Evolutionary conservation across 805 yeast species (phyloP).

Genomic region (Starmerella bombicola): DNA sequence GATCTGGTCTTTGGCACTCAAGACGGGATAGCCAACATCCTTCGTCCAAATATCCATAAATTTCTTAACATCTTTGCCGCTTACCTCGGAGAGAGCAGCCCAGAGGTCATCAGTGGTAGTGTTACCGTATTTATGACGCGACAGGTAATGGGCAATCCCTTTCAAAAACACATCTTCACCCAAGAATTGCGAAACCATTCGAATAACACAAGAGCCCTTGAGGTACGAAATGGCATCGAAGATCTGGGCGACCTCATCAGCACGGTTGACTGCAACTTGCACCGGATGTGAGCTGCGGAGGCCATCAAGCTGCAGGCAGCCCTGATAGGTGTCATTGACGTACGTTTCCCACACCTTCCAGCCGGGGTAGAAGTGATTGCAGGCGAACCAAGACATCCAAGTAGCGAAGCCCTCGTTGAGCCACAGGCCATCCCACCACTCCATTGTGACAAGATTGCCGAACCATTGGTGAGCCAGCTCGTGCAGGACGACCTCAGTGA

Average conservation of each 20-base stretch:
- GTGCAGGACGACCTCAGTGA: constrained; percentile 72
- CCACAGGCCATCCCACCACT: constrained; percentile 92
- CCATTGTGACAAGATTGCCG: constrained; percentile 80
- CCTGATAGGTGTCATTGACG: constrained; percentile 63
- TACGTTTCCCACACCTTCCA: constrained; percentile 74
- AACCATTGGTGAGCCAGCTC: constrained; percentile 90
- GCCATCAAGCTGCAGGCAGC: constrained; percentile 62
- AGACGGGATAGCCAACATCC: constrained; percentile 59
- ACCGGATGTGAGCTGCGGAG: constrained; percentile 65
- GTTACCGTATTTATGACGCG: constrained; percentile 50
- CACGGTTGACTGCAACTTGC: constrained; percentile 67
- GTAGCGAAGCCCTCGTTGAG: constrained; percentile 85
- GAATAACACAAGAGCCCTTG: constrained; percentile 67
- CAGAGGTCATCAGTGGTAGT: constrained; percentile 67
- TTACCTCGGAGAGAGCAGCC: constrained; percentile 49
- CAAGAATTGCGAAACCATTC: constrained; percentile 61
- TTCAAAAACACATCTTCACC: constrained; percentile 57
- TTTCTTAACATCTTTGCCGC: constrained; percentile 46
- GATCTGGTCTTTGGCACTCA: constrained; percentile 36
- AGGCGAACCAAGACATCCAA: constrained; percentile 64
- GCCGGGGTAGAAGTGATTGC: constrained; percentile 58
- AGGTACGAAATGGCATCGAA: constrained; percentile 72
- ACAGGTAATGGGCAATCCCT: constrained; percentile 61
- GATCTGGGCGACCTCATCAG: constrained; percentile 67
- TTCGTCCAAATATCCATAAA: constrained; percentile 64